Evolutionary conservation across 164 flowering plant genomes (phyloP).

Genomic region (Dillenia turbinata): DNA sequence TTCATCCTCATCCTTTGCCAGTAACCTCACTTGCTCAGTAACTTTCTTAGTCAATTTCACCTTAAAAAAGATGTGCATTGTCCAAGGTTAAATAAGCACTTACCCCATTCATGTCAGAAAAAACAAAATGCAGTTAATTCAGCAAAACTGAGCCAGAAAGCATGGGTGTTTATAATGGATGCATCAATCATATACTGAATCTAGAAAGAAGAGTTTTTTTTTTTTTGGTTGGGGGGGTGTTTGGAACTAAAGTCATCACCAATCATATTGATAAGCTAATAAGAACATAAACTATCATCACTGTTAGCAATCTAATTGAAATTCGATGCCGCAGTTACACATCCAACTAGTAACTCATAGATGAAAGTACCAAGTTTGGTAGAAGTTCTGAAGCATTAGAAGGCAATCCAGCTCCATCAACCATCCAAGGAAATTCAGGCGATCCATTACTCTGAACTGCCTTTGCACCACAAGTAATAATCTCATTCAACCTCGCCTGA

Average conservation of each 20-base stretch:
- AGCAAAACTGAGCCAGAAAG: no score
- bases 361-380: conserved; percentile 63
- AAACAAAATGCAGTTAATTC: no score
- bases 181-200: no score
- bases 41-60: conserved; percentile 82
- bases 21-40: conserved; percentile 85
- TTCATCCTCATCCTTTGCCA: conserved; percentile 90
- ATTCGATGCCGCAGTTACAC: background rate
- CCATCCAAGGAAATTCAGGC: conserved; percentile 84
- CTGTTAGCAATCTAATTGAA: background rate
- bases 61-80: conserved; percentile 22
- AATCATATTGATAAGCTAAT: no score
- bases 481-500: conserved; percentile 89
- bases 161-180: no score
- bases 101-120: no score
- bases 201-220: no score
- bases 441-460: conserved; percentile 34
- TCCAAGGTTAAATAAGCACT: no score
- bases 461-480: conserved; percentile 63
- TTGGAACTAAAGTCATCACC: no score
- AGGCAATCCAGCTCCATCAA: conserved; percentile 94
- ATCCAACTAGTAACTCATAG: background rate
- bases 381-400: conserved; percentile 73
- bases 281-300: no score
- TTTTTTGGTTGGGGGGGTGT: no score